These are phyloP conservation scores for Trichoderma lentiforme DNA, from an alignment of 2,329 filamentous ascomycete species.

Conservation along the genomic window DNA sequence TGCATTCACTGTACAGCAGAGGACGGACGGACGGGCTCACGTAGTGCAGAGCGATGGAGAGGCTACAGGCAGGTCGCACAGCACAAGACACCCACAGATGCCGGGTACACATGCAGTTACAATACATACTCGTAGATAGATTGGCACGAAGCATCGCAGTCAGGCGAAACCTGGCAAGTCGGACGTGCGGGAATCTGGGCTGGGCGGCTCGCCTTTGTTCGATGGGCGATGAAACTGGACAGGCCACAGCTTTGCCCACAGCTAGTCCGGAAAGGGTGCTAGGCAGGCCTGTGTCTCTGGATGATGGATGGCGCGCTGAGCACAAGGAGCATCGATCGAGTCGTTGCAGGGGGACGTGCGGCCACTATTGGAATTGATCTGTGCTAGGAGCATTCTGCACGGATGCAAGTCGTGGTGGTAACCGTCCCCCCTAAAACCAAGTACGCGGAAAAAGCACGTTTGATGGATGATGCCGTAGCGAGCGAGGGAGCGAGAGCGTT, in stretches of 20 bases:
- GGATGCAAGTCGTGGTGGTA: not conserved
- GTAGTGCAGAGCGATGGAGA: not conserved
- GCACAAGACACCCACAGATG: too few relatives aligned
- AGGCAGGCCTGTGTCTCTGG: not conserved
- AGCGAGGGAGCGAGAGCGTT: not conserved
- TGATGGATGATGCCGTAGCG: not conserved
- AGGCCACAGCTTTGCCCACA: not conserved
- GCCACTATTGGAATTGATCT: not conserved
- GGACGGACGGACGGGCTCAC: not conserved
- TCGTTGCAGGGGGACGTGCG: not conserved
- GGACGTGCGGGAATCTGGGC: slow-evolving; percentile 11
- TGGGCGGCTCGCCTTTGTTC: not conserved
- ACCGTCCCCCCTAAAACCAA: not conserved
- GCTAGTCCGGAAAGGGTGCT: not conserved
- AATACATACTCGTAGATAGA: not conserved
- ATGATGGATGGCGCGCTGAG: not conserved
- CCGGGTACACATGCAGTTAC: too few relatives aligned
- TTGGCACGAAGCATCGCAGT: not conserved
- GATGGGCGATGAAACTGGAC: slow-evolving; percentile 7
- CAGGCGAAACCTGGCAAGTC: not conserved
- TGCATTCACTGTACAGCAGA: not conserved
- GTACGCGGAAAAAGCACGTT: not conserved
- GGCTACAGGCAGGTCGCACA: not conserved
- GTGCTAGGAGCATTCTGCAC: not conserved
- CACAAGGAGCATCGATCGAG: not conserved